Conservation (phyloP, 2,329 filamentous ascomycete species). For the Neurospora sp. region DNA sequence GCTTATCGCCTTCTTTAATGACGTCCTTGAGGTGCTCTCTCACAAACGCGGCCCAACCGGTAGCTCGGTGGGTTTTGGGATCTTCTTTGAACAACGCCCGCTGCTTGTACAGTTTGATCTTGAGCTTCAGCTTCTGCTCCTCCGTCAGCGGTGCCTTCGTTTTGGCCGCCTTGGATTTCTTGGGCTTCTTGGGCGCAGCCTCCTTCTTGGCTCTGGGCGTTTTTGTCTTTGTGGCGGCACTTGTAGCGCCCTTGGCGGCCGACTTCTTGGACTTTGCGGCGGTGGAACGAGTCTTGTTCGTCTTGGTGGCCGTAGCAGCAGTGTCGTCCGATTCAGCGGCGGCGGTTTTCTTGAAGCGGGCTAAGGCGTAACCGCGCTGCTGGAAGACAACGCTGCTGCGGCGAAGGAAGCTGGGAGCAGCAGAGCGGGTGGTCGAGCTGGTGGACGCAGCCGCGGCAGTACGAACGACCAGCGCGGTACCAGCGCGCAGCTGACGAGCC, state of each 20-base stretch:
- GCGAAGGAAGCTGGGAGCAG: constrained; percentile 6
- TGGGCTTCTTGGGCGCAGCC: constrained; percentile 15
- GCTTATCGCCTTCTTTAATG: not conserved
- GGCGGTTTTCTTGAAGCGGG: constrained; percentile 12
- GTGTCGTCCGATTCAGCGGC: not conserved
- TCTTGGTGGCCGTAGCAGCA: constrained; percentile 2
- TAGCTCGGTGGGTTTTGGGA: constrained; percentile 19
- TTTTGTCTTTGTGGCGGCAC: not conserved
- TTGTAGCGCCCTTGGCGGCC: constrained; percentile 8
- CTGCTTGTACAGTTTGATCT: constrained; percentile 28
- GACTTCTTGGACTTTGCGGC: constrained; percentile 20
- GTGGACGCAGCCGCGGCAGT: not conserved
- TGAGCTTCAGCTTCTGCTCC: constrained; percentile 17
- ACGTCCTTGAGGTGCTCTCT: constrained; percentile 21
- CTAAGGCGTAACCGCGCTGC: constrained; percentile 13
- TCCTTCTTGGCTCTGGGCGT: constrained; percentile 13
- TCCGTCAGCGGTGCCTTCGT: constrained; percentile 8
- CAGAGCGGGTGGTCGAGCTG: constrained; percentile 1
- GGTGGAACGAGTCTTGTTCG: constrained; percentile 14
- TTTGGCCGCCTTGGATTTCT: constrained; percentile 14
- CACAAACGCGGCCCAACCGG: constrained; percentile 30
- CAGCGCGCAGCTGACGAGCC: constrained; percentile 11
- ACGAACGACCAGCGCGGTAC: constrained; percentile 7
- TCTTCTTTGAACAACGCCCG: constrained; percentile 32
- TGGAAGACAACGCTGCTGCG: constrained; percentile 8